Conservation (phyloP, 805 yeast genomes). For the Trichomonascus vanleenenianus region DNA sequence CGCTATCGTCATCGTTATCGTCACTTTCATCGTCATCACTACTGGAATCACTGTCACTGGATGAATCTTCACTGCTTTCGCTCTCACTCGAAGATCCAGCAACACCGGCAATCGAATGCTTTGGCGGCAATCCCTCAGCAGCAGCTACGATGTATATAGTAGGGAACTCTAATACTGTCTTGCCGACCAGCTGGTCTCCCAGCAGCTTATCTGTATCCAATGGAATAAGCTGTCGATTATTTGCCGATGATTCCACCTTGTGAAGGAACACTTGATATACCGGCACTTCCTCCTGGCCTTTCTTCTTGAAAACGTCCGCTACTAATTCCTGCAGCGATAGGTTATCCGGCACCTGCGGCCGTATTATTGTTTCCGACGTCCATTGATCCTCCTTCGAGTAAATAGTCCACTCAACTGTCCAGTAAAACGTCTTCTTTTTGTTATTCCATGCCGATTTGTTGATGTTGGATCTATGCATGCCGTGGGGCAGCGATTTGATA, state of each 20-base stretch:
- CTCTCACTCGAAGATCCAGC: conserved; percentile 12
- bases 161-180: conserved; percentile 70
- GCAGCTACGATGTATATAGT: conserved; percentile 36
- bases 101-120: conserved; percentile 9
- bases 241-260: conserved; percentile 15
- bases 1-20: not conserved
- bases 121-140: conserved; percentile 1
- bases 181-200: conserved; percentile 44
- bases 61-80: conserved; percentile 4
- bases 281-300: not conserved
- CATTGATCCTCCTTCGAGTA: not conserved
- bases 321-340: conserved; percentile 4
- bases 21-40: not conserved
- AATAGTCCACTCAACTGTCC: conserved; percentile 76
- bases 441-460: conserved; percentile 70
- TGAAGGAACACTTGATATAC: conserved; percentile 11
- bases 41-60: not conserved
- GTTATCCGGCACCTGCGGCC: conserved; percentile 5
- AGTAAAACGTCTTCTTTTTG: conserved; percentile 49
- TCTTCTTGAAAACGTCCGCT: conserved; percentile 1
- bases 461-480: conserved; percentile 58
- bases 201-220: conserved; percentile 28
- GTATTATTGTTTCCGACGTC: not conserved
- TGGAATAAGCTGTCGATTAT: conserved; percentile 7
- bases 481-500: conserved; percentile 55